A percentile compares a stretch with the other conserved stretches of the same genome.
phyloP scores from a whole-genome alignment of 2,329 filamentous ascomycete genomes.

The Diaporthe amygdali region DNA sequence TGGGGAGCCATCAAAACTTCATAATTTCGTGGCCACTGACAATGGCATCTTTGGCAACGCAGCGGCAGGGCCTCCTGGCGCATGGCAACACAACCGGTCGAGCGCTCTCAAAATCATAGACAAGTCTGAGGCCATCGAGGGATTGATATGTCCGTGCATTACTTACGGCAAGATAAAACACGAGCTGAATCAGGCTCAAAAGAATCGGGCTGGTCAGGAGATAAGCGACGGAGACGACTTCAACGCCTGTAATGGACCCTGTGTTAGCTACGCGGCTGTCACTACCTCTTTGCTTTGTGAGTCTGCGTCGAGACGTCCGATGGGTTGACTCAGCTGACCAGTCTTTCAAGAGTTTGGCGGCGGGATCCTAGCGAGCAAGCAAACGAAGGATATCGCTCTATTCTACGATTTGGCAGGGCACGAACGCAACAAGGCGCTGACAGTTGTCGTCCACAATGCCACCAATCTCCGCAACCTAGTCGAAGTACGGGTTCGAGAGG shows the following conservation, averaged over 20 bases:
- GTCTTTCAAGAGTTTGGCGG: conserved; percentile 20
- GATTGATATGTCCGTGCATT: conserved; percentile 23
- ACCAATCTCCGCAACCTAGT: conserved; percentile 22
- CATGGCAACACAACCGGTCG: conserved; percentile 8
- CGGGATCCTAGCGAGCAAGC: conserved; percentile 20
- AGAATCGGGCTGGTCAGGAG: neutral
- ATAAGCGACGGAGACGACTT: neutral
- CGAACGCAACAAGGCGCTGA: neutral
- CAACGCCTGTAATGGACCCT: conserved; percentile 15
- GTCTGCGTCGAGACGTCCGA: neutral
- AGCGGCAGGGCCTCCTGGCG: neutral
- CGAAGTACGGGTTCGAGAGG: conserved; percentile 20
- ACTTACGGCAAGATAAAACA: conserved; percentile 22
- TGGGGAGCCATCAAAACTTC: neutral
- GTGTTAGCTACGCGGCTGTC: conserved; percentile 16
- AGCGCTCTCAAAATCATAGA: conserved; percentile 20
- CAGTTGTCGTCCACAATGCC: conserved; percentile 16
- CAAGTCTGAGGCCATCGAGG: conserved; percentile 17
- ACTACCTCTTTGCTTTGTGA: conserved; percentile 21
- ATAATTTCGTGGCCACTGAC: conserved; percentile 21
- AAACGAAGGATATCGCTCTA: conserved; percentile 9
- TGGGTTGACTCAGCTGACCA: neutral
- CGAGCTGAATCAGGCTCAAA: conserved; percentile 17
- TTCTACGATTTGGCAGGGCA: conserved; percentile 10
- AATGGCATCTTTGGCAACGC: neutral